A percentile compares a stretch with the other conserved stretches of the same genome.
These are phyloP conservation scores for Phyllosticta paracitricarpa DNA, from an alignment of 2,329 filamentous ascomycete genomes.

Conservation along the genomic window DNA sequence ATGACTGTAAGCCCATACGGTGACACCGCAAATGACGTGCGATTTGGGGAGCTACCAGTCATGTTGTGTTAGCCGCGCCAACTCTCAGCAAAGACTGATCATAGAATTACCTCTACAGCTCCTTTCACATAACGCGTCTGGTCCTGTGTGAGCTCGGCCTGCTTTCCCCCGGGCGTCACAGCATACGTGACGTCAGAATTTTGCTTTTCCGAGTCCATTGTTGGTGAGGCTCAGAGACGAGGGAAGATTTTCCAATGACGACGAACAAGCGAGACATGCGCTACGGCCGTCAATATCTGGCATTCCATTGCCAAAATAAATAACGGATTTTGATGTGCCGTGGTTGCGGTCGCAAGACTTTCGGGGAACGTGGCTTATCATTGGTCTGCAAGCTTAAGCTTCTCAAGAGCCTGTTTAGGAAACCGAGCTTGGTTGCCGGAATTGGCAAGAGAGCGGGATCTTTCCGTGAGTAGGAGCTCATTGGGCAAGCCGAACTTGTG, in stretches of 20 bases:
- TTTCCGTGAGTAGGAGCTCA: neutral
- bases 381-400: neutral
- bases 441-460: neutral
- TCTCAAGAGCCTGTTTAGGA: neutral
- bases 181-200: neutral
- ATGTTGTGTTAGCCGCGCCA: neutral
- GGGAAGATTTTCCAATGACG: neutral
- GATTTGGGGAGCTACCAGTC: neutral
- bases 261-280: neutral
- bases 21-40: neutral
- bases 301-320: neutral
- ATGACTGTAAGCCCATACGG: neutral
- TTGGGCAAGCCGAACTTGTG: neutral
- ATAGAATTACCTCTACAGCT: neutral
- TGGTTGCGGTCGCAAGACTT: neutral
- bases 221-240: neutral
- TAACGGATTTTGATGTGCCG: neutral
- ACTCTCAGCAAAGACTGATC: neutral
- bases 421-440: neutral
- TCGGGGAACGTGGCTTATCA: neutral
- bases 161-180: neutral
- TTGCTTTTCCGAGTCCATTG: neutral
- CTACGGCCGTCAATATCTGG: neutral
- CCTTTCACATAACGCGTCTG: neutral
- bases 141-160: neutral